Base-by-base conservation (phyloP, 2,329 filamentous ascomycete genomes). In the Fulvia fulva region DNA sequence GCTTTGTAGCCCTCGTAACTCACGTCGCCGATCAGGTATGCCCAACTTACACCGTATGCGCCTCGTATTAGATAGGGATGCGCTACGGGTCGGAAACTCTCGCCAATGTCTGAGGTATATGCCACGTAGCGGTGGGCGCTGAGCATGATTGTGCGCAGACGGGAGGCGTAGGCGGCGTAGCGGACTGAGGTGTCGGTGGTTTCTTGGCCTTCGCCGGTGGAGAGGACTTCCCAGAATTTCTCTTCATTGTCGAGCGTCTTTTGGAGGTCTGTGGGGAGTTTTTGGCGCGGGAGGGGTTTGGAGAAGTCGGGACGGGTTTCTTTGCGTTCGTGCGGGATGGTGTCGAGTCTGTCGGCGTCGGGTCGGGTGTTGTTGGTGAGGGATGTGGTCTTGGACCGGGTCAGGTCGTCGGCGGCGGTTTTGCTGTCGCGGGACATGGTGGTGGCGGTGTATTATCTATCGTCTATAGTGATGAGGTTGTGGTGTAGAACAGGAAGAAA, bases 121-220 rank as follows among this genome's bases (percentile, higher is more conserved):
- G 94, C 94, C 51, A 99, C 91, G 71, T 99, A 99, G 69, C 94
- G 87, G 70, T 97, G 94, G 3, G 92, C 92, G 16, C 89, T 91
- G 66, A 92, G 80, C 69, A 99, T 85, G 65, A 97, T 89, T 7
- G 72, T 75, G 43, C 71, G 67, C 16, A 74, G 60, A 25, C 94
- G 87, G 60, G 87, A 86, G 50, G 91, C 90, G 76, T 99, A 99
- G 66, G 89, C 94, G 57, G 92, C 93, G 77, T 97, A 99, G 70
- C 94, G 89, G 69, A 96, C 79, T 66, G 86, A 87, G 66, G 86
- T 89, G 55, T 97, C 90, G 59, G 91, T 97, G 5, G 91, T 89
- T 67, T 95, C 88, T 57, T 86, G 82, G 14, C 82, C 84, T 69
- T 87, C 87, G 75, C 90, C 89, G 59, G 90, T 84, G 28, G 62